Conservation (phyloP, 805 yeast genomes). For the Cyberlindnera saturnus region DNA sequence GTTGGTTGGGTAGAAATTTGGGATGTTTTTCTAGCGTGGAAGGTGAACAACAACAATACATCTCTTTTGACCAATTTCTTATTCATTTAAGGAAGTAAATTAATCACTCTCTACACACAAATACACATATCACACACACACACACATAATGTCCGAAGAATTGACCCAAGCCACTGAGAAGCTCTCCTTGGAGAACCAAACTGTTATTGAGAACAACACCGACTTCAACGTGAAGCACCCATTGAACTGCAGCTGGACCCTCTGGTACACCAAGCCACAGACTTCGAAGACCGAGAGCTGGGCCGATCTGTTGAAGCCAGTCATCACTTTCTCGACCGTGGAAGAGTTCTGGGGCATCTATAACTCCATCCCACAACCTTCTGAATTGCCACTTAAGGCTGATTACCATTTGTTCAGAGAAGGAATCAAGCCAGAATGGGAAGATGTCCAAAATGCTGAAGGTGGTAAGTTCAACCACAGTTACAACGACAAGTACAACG, state of each 20-base stretch:
- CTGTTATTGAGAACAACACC: constrained; percentile 12
- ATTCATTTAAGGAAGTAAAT: not conserved
- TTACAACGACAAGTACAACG: constrained; percentile 53
- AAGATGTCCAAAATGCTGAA: constrained; percentile 75
- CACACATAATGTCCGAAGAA: constrained; percentile 21
- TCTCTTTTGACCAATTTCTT: not conserved
- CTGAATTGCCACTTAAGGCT: constrained; percentile 83
- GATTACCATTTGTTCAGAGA: constrained; percentile 94
- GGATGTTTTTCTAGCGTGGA: too few relatives aligned
- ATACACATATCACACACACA: not conserved
- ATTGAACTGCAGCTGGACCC: constrained; percentile 84
- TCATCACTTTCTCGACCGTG: constrained; percentile 86
- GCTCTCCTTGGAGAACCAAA: constrained; percentile 16
- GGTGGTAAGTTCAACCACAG: constrained; percentile 95
- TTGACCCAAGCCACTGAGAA: constrained; percentile 23
- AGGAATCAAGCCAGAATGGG: constrained; percentile 98
- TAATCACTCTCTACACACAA: not conserved
- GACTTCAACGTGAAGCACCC: constrained; percentile 56
- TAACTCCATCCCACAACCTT: constrained; percentile 88
- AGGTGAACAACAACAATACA: too few relatives aligned
- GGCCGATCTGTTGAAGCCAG: constrained; percentile 89
- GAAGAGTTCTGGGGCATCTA: constrained; percentile 99
- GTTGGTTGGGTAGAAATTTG: too few relatives aligned
- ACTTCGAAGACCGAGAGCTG: constrained; percentile 71
- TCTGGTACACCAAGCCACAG: constrained; percentile 96